Conservation (phyloP, 441 rosid genomes). For the Euphorbia schlechtendalii region DNA sequence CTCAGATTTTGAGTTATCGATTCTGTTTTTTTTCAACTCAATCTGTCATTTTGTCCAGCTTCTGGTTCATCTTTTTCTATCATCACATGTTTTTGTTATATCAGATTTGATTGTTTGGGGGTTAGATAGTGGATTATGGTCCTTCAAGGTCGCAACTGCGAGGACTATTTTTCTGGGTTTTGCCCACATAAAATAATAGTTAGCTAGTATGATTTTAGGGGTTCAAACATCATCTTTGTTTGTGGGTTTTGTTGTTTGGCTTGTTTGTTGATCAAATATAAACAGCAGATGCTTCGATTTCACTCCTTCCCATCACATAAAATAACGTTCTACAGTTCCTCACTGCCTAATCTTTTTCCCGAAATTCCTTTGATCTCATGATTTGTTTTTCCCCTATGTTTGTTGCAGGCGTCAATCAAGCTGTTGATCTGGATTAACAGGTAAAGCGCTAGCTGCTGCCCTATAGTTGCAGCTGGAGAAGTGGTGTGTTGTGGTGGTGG, state of each 20-base stretch:
- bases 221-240: constrained; percentile 26
- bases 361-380: constrained; percentile 12
- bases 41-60: not conserved
- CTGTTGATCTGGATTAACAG: constrained; percentile 16
- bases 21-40: constrained; percentile 6
- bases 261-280: constrained; percentile 35
- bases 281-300: constrained; percentile 29
- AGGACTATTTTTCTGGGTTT: constrained; percentile 18
- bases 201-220: constrained; percentile 14
- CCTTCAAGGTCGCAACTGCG: constrained; percentile 18
- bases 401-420: constrained; percentile 31
- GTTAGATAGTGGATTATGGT: constrained; percentile 11
- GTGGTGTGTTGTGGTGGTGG: constrained; percentile 25
- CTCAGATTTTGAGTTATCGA: constrained; percentile 15
- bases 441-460: constrained; percentile 6
- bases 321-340: constrained; percentile 41
- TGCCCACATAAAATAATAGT: constrained; percentile 69
- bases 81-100: constrained; percentile 9
- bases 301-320: constrained; percentile 55
- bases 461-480: constrained; percentile 15
- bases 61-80: constrained; percentile 19
- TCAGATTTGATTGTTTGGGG: constrained; percentile 23
- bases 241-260: constrained; percentile 31
- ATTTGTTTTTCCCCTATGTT: constrained; percentile 9
- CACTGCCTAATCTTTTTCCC: constrained; percentile 15